Evolutionary conservation across 106 monocot genomes (phyloP), one percentile per base, ranked within the genome.

Genomic region (Dioscorea alata): DNA sequence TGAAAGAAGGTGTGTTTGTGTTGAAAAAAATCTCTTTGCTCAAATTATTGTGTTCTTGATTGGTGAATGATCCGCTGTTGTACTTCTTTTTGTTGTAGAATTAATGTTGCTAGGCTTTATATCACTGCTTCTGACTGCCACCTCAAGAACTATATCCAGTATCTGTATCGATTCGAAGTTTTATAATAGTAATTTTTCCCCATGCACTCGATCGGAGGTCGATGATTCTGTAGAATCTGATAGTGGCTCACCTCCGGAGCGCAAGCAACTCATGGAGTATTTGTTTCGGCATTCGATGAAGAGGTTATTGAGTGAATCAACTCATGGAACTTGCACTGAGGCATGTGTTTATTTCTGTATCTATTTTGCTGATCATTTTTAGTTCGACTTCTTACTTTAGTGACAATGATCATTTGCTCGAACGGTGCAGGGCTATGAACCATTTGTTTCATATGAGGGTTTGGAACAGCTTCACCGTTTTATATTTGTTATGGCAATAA

Each of bases 401-500:
- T 28, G 28, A 28, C 28, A 28, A 28, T 28, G 28, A 28, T 28
- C 28, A 28, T 28, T 28, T 28, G 28, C 28, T 28, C 28, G 28
- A 28, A 28, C 49, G 57, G 34, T 71, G 63, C 81, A 99, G 97
- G 97, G 92, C 22, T 70, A 89, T 48, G 97, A 92, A 70, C 89
- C 97, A 49, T 99, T 99, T 78, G 84, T 92, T 74, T 94, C 94
- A 60, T 85, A 94, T 52, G 90, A 90, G 60, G 94, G 90, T 63
- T 65, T 94, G 63, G 97, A 99, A 63, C 97, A 99, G 74, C 92
- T 99, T 19, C 92, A 99, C 66, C 86, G 92, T 2, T 99, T 99
- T 73, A 92, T 99, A 33, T 99, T 99, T 75, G 89, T 99, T 33
- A 99, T 99, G 97, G 97, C 97, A 42, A 81, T 99, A 75, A 99